Evolutionary conservation across 139 green algal genomes (phyloP), one percentile per base, ranked within the genome.

Genomic region (Desmodesmus armatus): DNA sequence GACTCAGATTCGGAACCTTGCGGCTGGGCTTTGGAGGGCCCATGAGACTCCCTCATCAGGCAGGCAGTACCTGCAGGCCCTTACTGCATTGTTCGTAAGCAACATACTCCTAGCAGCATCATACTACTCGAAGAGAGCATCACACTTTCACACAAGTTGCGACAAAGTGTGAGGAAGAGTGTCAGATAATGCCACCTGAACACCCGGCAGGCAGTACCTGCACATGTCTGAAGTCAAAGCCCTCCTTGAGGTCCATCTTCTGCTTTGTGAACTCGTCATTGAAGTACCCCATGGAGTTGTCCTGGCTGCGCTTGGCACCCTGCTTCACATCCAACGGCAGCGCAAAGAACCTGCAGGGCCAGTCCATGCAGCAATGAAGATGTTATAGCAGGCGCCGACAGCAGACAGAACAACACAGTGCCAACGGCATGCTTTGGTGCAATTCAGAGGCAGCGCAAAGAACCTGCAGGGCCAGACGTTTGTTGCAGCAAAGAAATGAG

Each of bases 201-300:
- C n/a, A 39, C 80, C 72, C 72, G n/a, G n/a, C n/a, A n/a, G n/a
- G n/a, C n/a, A n/a, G n/a, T n/a, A n/a, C n/a, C n/a, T n/a, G n/a
- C 0, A 49, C 67, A 31, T 80, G 41, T 3, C 73, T 65, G 47
- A 80, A 80, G 73, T 80, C 73, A 80, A 80, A 80, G 25, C 73
- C 70, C 72, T 92, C 88, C 35, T 92, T 92, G 25, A 92, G 39
- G 86, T 93, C 90, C 21, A 80, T 47, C 37, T 55, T 89, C 78
- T 89, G 90, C 83, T 94, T 93, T 19, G 90, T 93, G 17, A 92
- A 80, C 55, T 93, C 90, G 31, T 88, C 82, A 11, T 25, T 2
- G 3, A 6, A 35, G 19, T 51, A 21, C 35, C 69, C 86, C 44
- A 78, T 72, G 39, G 81, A 91, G 71, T 90, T 85, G 58, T 82